These are phyloP conservation scores for Zychaea mexicana DNA, from an alignment of 371 early-diverging fungal genomes.

Conservation along the genomic window DNA sequence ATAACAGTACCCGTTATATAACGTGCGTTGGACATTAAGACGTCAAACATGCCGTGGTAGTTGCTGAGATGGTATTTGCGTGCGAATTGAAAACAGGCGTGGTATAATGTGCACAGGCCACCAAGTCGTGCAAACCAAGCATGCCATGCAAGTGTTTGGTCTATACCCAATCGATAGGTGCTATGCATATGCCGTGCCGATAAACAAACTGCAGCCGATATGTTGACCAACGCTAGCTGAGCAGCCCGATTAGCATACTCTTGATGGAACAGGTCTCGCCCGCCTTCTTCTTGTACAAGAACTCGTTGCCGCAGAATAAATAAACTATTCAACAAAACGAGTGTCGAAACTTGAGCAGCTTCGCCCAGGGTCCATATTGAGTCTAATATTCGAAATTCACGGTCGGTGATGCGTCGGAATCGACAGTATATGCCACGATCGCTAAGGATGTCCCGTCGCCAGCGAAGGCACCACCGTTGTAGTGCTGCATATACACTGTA, in stretches of 20 bases:
- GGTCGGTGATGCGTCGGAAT: background rate
- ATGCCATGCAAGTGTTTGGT: conserved; percentile 31
- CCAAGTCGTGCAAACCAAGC: conserved; percentile 35
- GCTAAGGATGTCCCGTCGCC: background rate
- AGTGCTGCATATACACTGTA: background rate
- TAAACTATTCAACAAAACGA: conserved; percentile 1
- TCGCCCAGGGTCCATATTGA: background rate
- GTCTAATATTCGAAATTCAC: background rate
- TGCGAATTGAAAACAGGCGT: conserved; percentile 32
- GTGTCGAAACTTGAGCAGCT: background rate
- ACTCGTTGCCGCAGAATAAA: conserved; percentile 8
- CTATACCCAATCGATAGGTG: conserved; percentile 6
- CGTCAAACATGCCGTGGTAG: conserved; percentile 2
- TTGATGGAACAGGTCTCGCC: conserved; percentile 20
- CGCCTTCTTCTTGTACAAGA: background rate
- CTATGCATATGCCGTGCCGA: conserved; percentile 26
- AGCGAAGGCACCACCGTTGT: background rate
- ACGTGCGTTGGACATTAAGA: conserved; percentile 25
- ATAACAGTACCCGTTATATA: conserved; percentile 28
- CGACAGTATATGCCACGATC: background rate
- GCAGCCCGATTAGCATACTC: conserved; percentile 33
- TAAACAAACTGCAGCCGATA: conserved; percentile 28
- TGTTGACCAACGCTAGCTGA: conserved; percentile 36
- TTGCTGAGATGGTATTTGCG: conserved; percentile 24
- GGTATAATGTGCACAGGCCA: conserved; percentile 25